phyloP scores from a whole-genome alignment of 2,329 filamentous ascomycete species.

The Fusarium burgessii region DNA sequence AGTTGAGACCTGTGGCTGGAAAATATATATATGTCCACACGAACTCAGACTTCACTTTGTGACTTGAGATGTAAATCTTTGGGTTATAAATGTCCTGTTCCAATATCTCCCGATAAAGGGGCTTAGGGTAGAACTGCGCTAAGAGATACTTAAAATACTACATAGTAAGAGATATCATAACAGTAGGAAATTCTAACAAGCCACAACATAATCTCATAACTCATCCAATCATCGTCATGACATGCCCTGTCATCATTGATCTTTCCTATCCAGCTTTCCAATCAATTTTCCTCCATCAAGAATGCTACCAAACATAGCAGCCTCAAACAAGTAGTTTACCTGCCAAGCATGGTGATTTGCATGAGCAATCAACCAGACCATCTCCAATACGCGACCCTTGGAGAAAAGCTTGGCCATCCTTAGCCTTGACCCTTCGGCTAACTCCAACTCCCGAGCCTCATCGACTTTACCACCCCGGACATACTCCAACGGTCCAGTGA shows the following conservation, averaged over 20 bases:
- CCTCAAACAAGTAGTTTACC: constrained; percentile 49
- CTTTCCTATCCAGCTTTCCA: constrained; percentile 48
- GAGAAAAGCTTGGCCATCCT: constrained; percentile 43
- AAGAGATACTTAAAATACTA: too few species aligned
- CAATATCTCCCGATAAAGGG: too few species aligned
- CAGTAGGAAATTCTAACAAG: background rate
- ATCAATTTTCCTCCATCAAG: constrained; percentile 46
- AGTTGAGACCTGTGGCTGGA: background rate
- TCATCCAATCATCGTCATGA: constrained; percentile 1
- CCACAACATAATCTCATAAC: background rate
- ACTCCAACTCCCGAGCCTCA: constrained; percentile 15
- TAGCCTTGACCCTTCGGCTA: constrained; percentile 35
- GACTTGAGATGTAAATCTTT: too few species aligned
- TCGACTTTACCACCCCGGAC: constrained; percentile 30
- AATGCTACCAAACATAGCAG: constrained; percentile 51
- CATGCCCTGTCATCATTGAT: constrained; percentile 5
- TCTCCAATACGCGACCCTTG: constrained; percentile 32
- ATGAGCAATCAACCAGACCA: constrained; percentile 44
- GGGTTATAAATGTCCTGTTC: too few species aligned
- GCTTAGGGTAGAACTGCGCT: too few species aligned
- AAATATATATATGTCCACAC: background rate
- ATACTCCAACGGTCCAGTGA: constrained; percentile 31
- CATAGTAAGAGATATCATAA: background rate
- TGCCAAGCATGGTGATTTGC: constrained; percentile 48
- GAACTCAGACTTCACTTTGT: too few species aligned